A percentile compares a stretch with the other conserved stretches of the same genome.
Conservation (phyloP, 2,329 filamentous ascomycete species). For the Aspergillus carbonarius region DNA sequence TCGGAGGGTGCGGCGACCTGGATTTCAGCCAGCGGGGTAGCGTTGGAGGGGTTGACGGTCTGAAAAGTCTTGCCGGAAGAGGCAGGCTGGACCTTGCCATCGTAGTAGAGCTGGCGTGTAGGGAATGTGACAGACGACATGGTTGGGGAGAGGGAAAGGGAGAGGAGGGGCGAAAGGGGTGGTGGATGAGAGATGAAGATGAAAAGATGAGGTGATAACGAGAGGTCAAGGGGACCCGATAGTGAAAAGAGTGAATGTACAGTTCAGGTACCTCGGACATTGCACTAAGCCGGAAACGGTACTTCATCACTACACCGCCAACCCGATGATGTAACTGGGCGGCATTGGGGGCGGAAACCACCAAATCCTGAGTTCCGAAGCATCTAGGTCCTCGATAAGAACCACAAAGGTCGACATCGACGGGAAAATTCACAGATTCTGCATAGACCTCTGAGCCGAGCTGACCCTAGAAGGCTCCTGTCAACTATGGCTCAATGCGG, state of each 20-base stretch:
- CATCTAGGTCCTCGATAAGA: no score
- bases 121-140: slow-evolving; percentile 44
- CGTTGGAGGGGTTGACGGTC: slow-evolving; percentile 72
- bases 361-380: no score
- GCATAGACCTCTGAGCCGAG: no score
- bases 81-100: slow-evolving; percentile 65
- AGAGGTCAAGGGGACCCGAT: not conserved
- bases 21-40: slow-evolving; percentile 67
- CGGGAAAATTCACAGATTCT: no score
- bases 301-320: slow-evolving; percentile 7
- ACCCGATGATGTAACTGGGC: slow-evolving; percentile 3
- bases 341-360: no score
- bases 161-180: slow-evolving; percentile 10
- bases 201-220: slow-evolving; percentile 5
- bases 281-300: not conserved
- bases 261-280: not conserved
- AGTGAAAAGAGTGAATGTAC: not conserved
- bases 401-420: no score
- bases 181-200: slow-evolving; percentile 6
- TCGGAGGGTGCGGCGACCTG: slow-evolving; percentile 66
- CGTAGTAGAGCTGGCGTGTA: slow-evolving; percentile 69
- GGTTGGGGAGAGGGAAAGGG: slow-evolving; percentile 5
- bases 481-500: slow-evolving; percentile 8
- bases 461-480: no score
- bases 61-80: slow-evolving; percentile 64